Percentiles rank a stretch among this genome's conserved stretches.
Evolutionary conservation across 768 basidiomycete species (phyloP).

Genomic region (Boletus reticuloceps): DNA sequence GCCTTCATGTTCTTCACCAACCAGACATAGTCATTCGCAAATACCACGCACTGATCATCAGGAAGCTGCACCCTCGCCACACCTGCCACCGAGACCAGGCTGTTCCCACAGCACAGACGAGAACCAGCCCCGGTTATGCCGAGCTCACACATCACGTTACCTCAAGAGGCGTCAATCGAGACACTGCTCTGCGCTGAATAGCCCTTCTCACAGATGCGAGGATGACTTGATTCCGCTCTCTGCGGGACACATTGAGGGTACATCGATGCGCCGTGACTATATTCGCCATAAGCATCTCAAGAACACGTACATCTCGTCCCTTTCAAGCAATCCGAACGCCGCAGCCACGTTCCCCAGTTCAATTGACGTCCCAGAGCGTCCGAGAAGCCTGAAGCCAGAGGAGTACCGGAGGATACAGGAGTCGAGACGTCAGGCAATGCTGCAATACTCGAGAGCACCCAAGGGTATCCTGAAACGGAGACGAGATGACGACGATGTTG

Average conservation of each 20-base stretch:
- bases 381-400: slow-evolving; percentile 19
- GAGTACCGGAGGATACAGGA: slow-evolving; percentile 27
- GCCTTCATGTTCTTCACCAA: background rate
- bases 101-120: slow-evolving; percentile 9
- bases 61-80: background rate
- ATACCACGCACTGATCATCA: background rate
- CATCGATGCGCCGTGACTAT: slow-evolving; percentile 25
- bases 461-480: slow-evolving; percentile 29
- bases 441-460: slow-evolving; percentile 20
- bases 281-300: slow-evolving; percentile 28
- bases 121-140: slow-evolving; percentile 4
- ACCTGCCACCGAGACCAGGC: background rate
- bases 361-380: slow-evolving; percentile 15
- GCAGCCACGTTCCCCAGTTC: slow-evolving; percentile 12
- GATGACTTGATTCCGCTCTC: slow-evolving; percentile 19
- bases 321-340: slow-evolving; percentile 11
- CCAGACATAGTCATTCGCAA: background rate
- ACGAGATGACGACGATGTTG: slow-evolving; percentile 20
- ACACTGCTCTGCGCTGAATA: background rate
- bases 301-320: slow-evolving; percentile 28
- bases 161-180: slow-evolving; percentile 8
- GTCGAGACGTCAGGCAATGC: slow-evolving; percentile 28
- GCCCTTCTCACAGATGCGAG: slow-evolving; percentile 14
- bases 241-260: slow-evolving; percentile 24
- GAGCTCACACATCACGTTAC: background rate